Evolutionary conservation across 768 basidiomycete genomes (phyloP).

Genomic region (Macrolepiota albuminosa): DNA sequence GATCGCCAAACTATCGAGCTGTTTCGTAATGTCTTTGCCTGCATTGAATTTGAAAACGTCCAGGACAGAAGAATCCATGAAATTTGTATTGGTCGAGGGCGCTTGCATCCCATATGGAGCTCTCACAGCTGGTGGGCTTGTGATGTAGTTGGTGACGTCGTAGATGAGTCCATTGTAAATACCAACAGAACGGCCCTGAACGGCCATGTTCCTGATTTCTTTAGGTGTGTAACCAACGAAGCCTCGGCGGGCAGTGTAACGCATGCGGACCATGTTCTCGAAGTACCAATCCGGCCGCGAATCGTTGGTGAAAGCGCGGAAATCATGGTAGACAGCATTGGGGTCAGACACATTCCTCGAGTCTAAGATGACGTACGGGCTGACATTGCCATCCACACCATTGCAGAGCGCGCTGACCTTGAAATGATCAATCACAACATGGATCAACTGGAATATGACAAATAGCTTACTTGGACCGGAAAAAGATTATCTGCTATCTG

Average conservation of each 20-base stretch:
- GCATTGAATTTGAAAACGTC: constrained; percentile 71
- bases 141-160: constrained; percentile 80
- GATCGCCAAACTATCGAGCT: constrained; percentile 57
- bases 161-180: constrained; percentile 87
- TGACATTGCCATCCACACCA: constrained; percentile 75
- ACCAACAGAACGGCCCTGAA: constrained; percentile 59
- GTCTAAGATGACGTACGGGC: constrained; percentile 76
- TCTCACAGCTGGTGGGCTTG: constrained; percentile 52
- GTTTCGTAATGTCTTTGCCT: constrained; percentile 80
- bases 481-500: constrained; percentile 69
- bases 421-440: constrained; percentile 19
- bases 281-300: constrained; percentile 98
- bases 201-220: constrained; percentile 70
- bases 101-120: constrained; percentile 44
- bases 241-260: constrained; percentile 83
- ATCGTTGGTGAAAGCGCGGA: constrained; percentile 84
- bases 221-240: constrained; percentile 82
- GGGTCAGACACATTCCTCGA: constrained; percentile 71
- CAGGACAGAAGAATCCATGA: constrained; percentile 70
- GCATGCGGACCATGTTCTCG: constrained; percentile 89
- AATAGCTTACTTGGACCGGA: constrained; percentile 78
- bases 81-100: constrained; percentile 44
- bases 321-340: constrained; percentile 90
- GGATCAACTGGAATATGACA: not conserved
- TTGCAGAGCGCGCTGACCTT: constrained; percentile 89